These are phyloP conservation scores for Fraxinus excelsior DNA, from an alignment of 257 asterid species.

Conservation along the genomic window DNA sequence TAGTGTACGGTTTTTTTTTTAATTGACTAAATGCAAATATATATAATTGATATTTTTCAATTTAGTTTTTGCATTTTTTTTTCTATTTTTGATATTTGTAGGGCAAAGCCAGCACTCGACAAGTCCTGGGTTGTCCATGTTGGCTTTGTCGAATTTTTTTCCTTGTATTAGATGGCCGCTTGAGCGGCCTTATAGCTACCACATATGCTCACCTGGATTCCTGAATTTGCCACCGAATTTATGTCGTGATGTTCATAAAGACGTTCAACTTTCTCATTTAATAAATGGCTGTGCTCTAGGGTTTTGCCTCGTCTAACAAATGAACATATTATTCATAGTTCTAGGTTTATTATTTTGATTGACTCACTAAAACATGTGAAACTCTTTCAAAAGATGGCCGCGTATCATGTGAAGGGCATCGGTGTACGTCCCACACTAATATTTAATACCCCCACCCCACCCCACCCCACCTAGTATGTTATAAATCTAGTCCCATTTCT, in stretches of 20 bases:
- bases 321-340: background rate
- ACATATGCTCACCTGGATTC: too few species aligned
- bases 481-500: constrained; percentile 28
- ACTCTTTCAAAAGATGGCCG: constrained; percentile 43
- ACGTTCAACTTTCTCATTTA: background rate
- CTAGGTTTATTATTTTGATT: constrained; percentile 17
- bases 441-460: constrained; percentile 22
- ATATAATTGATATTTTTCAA: background rate
- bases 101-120: too few species aligned
- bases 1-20: too few species aligned
- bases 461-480: constrained; percentile 1
- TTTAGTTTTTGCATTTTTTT: background rate
- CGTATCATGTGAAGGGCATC: constrained; percentile 78
- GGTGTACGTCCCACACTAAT: constrained; percentile 47
- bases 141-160: too few species aligned
- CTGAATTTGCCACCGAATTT: too few species aligned
- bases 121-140: too few species aligned
- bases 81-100: too few species aligned
- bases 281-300: too few species aligned
- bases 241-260: background rate
- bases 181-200: too few species aligned
- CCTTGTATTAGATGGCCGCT: too few species aligned
- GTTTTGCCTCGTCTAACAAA: background rate
- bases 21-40: background rate
- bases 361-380: constrained; percentile 60